Percentiles rank a stretch among this genome's conserved stretches.
Evolutionary conservation across 169 alveolate genomes (phyloP).

Genomic region (Eimeria falciformis): DNA sequence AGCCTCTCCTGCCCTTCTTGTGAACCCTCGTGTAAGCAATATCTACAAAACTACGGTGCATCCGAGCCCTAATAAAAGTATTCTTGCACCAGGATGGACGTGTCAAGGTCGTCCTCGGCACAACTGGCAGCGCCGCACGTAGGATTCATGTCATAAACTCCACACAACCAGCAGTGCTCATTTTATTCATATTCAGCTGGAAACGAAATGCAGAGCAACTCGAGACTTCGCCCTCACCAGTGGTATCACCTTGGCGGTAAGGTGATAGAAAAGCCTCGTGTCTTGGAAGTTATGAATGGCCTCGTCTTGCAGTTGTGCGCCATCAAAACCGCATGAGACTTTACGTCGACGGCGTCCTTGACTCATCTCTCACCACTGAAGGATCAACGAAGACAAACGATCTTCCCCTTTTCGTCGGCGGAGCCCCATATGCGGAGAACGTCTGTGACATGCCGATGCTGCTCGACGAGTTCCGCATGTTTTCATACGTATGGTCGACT

Average conservation of each 20-base stretch:
- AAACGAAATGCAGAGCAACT: conserved; percentile 84
- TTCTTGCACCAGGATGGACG: conserved; percentile 83
- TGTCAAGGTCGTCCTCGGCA: conserved; percentile 84
- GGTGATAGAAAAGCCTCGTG: neutral
- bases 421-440: conserved; percentile 87
- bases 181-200: conserved; percentile 75
- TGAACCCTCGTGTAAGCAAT: conserved; percentile 86
- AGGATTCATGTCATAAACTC: conserved; percentile 46
- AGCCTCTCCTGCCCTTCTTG: conserved; percentile 90
- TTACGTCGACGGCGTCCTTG: conserved; percentile 73
- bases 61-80: neutral
- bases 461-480: conserved; percentile 88
- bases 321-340: conserved; percentile 72
- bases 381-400: conserved; percentile 84
- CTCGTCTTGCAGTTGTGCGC: conserved; percentile 34
- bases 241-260: conserved; percentile 91
- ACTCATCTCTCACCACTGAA: conserved; percentile 66
- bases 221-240: conserved; percentile 86
- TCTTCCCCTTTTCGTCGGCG: conserved; percentile 90
- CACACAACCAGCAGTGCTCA: neutral
- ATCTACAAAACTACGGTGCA: too few species aligned
- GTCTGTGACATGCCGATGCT: conserved; percentile 90
- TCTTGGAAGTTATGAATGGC: neutral
- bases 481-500: conserved; percentile 55
- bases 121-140: conserved; percentile 80